Evolutionary conservation across 2,329 filamentous ascomycete genomes (phyloP).

Genomic region (Aspergillus sojae): DNA sequence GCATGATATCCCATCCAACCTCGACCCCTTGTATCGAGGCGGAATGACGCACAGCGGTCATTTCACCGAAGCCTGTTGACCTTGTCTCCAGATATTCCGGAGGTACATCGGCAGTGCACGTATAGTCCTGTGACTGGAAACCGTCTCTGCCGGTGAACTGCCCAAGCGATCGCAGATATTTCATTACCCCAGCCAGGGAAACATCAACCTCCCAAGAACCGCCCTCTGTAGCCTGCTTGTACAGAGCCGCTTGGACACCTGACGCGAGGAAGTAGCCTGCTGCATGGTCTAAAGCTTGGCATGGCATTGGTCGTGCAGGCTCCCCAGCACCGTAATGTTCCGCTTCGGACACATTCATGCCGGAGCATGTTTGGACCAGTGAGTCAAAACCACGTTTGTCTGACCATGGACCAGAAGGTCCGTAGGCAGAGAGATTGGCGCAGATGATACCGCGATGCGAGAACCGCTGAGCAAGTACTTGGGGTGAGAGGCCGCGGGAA

Average conservation of each 20-base stretch:
- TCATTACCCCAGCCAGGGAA: slow-evolving; percentile 59
- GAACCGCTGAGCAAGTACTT: slow-evolving; percentile 43
- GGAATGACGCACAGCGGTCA: slow-evolving; percentile 54
- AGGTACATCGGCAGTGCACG: slow-evolving; percentile 33
- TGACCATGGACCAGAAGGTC: slow-evolving; percentile 51
- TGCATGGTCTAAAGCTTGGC: slow-evolving; percentile 60
- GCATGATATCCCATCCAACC: slow-evolving; percentile 56
- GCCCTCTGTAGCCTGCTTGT: slow-evolving; percentile 48
- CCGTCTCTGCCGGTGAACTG: slow-evolving; percentile 50
- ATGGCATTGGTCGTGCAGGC: slow-evolving; percentile 50
- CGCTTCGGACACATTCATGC: slow-evolving; percentile 60
- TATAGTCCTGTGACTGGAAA: slow-evolving; percentile 44
- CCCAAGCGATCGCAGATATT: slow-evolving; percentile 59
- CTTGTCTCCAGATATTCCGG: slow-evolving; percentile 47
- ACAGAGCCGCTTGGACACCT: slow-evolving; percentile 56
- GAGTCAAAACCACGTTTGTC: slow-evolving; percentile 58
- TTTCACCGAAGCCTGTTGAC: slow-evolving; percentile 49
- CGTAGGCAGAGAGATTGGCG: slow-evolving; percentile 59
- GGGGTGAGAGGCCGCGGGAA: slow-evolving; percentile 44
- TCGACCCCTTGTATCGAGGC: slow-evolving; percentile 50
- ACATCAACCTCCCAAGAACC: slow-evolving; percentile 58
- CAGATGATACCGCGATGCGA: slow-evolving; percentile 47
- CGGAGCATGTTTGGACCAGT: slow-evolving; percentile 58
- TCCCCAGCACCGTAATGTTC: slow-evolving; percentile 46
- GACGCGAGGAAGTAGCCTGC: slow-evolving; percentile 59